Evolutionary conservation across 768 basidiomycete species (phyloP).

Genomic region (Mycena indigotica): DNA sequence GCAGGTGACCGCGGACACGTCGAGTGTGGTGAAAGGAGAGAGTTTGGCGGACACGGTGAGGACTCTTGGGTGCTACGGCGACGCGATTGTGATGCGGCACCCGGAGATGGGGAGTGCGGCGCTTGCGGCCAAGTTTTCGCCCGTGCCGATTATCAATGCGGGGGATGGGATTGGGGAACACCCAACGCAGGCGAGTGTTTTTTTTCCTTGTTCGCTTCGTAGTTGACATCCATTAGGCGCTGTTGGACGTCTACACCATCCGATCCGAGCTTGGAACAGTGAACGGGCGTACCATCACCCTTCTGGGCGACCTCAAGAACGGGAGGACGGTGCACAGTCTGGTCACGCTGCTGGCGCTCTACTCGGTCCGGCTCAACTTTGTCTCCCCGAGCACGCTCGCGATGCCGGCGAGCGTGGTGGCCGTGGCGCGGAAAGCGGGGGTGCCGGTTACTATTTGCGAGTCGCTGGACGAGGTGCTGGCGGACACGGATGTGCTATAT

Average conservation of each 20-base stretch:
- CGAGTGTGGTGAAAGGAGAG: slow-evolving; percentile 94
- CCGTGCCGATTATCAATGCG: slow-evolving; percentile 94
- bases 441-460: slow-evolving; percentile 78
- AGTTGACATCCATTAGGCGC: slow-evolving; percentile 49
- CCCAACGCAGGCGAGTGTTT: slow-evolving; percentile 78
- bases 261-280: slow-evolving; percentile 97
- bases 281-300: slow-evolving; percentile 90
- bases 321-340: slow-evolving; percentile 97
- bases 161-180: slow-evolving; percentile 98
- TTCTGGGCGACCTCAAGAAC: slow-evolving; percentile 96
- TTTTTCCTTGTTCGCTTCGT: slow-evolving; percentile 3
- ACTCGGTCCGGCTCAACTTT: slow-evolving; percentile 93
- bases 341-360: slow-evolving; percentile 87
- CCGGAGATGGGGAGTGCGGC: slow-evolving; percentile 95
- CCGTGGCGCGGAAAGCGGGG: slow-evolving; percentile 82
- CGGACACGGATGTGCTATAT: slow-evolving; percentile 94
- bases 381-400: slow-evolving; percentile 81
- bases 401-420: slow-evolving; percentile 87
- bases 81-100: slow-evolving; percentile 93
- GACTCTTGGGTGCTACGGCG: slow-evolving; percentile 92
- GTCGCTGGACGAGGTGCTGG: slow-evolving; percentile 88
- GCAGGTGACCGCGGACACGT: slow-evolving; percentile 75
- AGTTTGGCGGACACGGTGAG: slow-evolving; percentile 90
- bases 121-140: slow-evolving; percentile 92
- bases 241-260: slow-evolving; percentile 91